Base-by-base conservation (phyloP, 345 rosid species). In the Aethionema arabicum region DNA sequence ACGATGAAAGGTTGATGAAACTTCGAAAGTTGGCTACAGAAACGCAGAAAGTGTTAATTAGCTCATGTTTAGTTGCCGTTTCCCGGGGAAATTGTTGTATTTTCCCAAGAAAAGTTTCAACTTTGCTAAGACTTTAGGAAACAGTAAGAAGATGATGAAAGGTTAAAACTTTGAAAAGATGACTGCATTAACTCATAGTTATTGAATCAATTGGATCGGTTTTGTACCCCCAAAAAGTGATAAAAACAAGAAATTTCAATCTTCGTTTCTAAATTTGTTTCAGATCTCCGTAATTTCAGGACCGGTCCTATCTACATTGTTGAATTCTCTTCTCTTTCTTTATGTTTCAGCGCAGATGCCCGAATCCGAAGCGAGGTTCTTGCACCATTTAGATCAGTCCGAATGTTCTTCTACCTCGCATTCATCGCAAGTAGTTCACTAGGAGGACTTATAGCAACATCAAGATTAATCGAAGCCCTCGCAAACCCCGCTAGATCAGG, bases 351-450 rank as follows among this genome's bases (percentile, higher is more conserved):
- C 66, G 85, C 92, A 35, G 52, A 80, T 68, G 90, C 95, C 60
- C 88, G 77, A 86, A 86, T 88, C 70, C 82, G 92, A 57, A 83
- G 87, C 65, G 97, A 89, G 81, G 98, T 92, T 73, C 85, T 87
- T 16, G 67, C 98, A 63, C 99, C 99, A 11, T 92, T 92, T 68
- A 85, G 96, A 52, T 72, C 99, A 36, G 85, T 92, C 39, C 84
- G 97, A 57, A 87, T 92, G 96, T 92, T 92, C 83, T 92, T 92
- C 66, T 92, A 92, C 77, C 83, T 84, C 7, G 85, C 97, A 6
- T 89, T 92, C 65, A 74, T 89, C 31, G 96, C 95, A 3, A 89
- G 99, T 39, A 91, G 73, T 53, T 52, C 77, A 32, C 67, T 92
- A 57, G 99, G 99, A 69, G 88, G 91, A 55, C 68, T 92, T 12